Conservation (phyloP, 257 asterid genomes). For the Solanum dulcamara region DNA sequence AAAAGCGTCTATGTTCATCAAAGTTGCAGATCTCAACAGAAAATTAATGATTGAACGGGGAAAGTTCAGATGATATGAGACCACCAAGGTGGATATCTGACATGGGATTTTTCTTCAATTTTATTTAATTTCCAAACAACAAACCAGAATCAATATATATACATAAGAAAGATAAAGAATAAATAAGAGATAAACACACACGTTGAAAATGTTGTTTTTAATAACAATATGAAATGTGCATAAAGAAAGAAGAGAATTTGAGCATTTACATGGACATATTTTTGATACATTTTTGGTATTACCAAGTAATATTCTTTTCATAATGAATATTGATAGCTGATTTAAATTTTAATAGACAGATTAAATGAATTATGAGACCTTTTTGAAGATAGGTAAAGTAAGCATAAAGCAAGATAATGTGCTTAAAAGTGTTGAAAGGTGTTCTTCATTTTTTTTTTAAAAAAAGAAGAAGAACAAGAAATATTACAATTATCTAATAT, state of each 20-base stretch:
- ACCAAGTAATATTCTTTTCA: not conserved
- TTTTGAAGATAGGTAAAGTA: not conserved
- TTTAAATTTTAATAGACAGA: not conserved
- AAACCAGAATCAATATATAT: conserved; percentile 19
- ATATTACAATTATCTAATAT: not conserved
- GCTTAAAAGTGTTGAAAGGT: not conserved
- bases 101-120: conserved; percentile 24
- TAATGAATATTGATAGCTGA: not conserved
- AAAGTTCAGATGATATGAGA: conserved; percentile 30
- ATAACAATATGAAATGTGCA: not conserved
- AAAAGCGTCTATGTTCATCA: not conserved
- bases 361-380: not conserved
- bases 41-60: conserved; percentile 1
- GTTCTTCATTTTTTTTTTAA: not conserved
- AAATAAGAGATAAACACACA: not conserved
- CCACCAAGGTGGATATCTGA: conserved; percentile 27
- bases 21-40: conserved; percentile 35
- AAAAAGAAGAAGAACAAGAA: not conserved
- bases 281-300: not conserved
- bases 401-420: not conserved
- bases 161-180: not conserved
- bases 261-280: not conserved
- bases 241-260: not conserved
- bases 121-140: conserved; percentile 21
- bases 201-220: not conserved